Conservation (phyloP, 257 asterid species). For the Solanum boliviense region DNA sequence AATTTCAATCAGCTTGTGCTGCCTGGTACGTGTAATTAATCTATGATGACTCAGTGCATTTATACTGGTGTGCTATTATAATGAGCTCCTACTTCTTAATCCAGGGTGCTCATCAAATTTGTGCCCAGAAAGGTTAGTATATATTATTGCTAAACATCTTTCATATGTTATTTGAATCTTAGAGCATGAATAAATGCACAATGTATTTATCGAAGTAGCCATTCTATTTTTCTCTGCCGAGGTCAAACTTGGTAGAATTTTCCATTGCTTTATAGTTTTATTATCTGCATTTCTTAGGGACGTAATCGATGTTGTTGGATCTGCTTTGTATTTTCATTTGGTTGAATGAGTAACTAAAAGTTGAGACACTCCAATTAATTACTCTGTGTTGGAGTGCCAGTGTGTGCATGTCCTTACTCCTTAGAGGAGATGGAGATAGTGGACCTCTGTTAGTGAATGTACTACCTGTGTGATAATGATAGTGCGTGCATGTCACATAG, state of each 20-base stretch:
- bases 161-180: background rate
- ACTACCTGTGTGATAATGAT: background rate
- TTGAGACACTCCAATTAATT: background rate
- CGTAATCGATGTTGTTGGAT: background rate
- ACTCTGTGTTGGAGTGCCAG: background rate
- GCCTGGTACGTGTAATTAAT: slow-evolving; percentile 30
- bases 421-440: background rate
- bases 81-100: slow-evolving; percentile 1
- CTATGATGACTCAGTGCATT: background rate
- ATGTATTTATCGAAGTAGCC: background rate
- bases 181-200: background rate
- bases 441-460: background rate
- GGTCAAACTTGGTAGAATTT: background rate
- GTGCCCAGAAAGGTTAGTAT: slow-evolving; percentile 45
- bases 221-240: background rate
- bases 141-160: background rate
- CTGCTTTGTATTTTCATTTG: background rate
- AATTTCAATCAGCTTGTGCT: slow-evolving; percentile 28
- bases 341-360: background rate
- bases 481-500: background rate
- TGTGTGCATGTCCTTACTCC: background rate
- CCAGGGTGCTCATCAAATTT: slow-evolving; percentile 38
- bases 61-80: background rate
- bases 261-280: background rate
- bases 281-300: background rate